Conservation (phyloP, 1,284 basidiomycete genomes). For the Afroboletus lepidellus region DNA sequence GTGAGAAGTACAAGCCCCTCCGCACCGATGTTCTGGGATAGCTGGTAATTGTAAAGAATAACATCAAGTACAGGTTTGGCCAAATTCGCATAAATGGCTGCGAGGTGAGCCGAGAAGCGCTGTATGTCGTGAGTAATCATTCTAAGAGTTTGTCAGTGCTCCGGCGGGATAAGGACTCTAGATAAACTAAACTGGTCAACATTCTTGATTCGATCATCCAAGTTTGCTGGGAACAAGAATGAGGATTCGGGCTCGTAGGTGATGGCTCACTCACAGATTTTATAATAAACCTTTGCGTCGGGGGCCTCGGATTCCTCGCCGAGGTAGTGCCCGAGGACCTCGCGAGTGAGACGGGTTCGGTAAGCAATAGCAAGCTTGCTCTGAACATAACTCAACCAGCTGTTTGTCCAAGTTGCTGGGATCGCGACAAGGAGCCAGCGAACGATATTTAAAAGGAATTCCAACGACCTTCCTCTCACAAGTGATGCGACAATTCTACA, state of each 20-base stretch:
- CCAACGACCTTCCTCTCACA: conserved; percentile 80
- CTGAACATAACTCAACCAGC: conserved; percentile 93
- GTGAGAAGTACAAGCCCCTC: conserved; percentile 89
- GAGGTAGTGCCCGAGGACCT: conserved; percentile 84
- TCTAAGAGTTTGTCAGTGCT: conserved; percentile 37
- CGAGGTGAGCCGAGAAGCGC: conserved; percentile 88
- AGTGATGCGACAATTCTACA: conserved; percentile 89
- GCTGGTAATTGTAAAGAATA: conserved; percentile 94
- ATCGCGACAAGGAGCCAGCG: conserved; percentile 94
- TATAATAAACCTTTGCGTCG: conserved; percentile 85
- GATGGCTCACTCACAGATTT: conserved; percentile 60
- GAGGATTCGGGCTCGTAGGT: background rate
- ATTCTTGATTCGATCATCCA: conserved; percentile 95
- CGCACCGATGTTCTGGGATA: conserved; percentile 92
- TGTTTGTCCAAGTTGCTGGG: conserved; percentile 95
- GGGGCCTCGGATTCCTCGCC: conserved; percentile 64
- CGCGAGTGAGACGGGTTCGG: conserved; percentile 82
- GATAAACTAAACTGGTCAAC: conserved; percentile 75
- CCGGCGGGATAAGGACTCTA: background rate
- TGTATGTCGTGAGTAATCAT: conserved; percentile 97
- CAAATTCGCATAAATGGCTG: conserved; percentile 92
- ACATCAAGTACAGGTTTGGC: conserved; percentile 94
- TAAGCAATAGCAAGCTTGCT: conserved; percentile 93
- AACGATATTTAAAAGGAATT: conserved; percentile 84
- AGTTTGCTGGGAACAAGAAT: conserved; percentile 56